phyloP scores from a whole-genome alignment of 139 green algal genomes.

The Picochlorum sp. region DNA sequence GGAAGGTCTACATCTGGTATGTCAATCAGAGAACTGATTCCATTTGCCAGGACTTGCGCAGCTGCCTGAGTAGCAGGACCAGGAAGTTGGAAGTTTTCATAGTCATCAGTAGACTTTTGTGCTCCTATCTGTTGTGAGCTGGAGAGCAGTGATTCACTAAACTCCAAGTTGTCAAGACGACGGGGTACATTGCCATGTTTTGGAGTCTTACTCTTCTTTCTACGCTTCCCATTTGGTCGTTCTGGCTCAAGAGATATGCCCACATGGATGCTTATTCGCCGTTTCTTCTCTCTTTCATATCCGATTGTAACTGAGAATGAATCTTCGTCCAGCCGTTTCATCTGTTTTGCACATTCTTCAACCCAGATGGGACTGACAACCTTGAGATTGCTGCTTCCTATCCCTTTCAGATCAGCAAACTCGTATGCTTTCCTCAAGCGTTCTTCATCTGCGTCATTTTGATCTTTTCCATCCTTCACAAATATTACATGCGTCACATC shows the following conservation, averaged over 20 bases:
- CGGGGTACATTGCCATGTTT: too few relatives aligned
- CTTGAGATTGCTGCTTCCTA: not conserved
- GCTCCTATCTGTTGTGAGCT: not conserved
- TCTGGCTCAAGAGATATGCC: too few relatives aligned
- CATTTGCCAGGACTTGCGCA: not conserved
- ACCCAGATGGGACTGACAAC: slow-evolving; percentile 27
- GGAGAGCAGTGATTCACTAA: not conserved
- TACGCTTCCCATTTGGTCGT: too few relatives aligned
- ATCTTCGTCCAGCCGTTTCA: slow-evolving; percentile 9
- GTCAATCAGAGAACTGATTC: not conserved
- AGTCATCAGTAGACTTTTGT: not conserved
- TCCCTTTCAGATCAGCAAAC: slow-evolving; percentile 14
- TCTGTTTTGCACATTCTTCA: slow-evolving; percentile 14
- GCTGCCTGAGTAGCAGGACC: slow-evolving; percentile 12
- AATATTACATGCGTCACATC: slow-evolving; percentile 19
- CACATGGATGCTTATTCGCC: too few relatives aligned
- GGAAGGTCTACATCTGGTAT: slow-evolving; percentile 13
- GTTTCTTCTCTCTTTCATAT: not conserved
- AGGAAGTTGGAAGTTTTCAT: not conserved
- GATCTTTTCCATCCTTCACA: slow-evolving; percentile 11
- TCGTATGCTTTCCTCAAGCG: not conserved
- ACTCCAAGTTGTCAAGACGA: too few relatives aligned
- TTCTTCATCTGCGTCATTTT: slow-evolving; percentile 10
- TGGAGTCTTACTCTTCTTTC: too few relatives aligned
- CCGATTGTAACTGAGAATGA: not conserved